Evolutionary conservation across 768 basidiomycete genomes (phyloP), one percentile per base, ranked within the genome.

Genomic region (Dioszegia hungarica): DNA sequence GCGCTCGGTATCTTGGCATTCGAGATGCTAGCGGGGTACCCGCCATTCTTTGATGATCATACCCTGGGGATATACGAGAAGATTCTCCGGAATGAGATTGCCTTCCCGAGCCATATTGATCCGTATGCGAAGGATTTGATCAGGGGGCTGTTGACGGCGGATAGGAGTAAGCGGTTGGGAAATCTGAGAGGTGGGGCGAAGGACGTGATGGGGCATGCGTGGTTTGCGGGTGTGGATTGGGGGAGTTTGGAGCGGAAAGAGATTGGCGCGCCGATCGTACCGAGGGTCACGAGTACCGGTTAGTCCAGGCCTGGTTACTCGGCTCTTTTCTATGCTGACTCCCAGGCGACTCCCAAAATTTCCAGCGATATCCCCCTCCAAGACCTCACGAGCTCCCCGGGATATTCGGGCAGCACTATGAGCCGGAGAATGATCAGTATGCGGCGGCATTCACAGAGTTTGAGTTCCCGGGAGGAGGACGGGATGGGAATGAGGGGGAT

Each of bases 11-110:
- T 98, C 43, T 80, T 99, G 33, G 90, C 89, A 75, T 99, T 94
- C 75, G 95, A 99, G 76, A 97, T 98, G 92, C 84, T 99, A 40
- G 94, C 94, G 29, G 95, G 95, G 1, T 98, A 94, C 72, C 93
- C 94, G 25, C 95, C 95, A 20, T 99, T 98, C 81, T 97, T 90
- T 77, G 92, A 97, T 72, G 90, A 95, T 75, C 90, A 90, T n/a
- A 87, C 93, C 0, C 89, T 94, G 75, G 93, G 90, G 43, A 97
- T 97, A 77, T 98, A 98, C 76, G 94, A 99, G 79, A 94, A 93
- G 79, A 97, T 99, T 62, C 79, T 99, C 37, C 84, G 82, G 56
- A 89, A 89, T 27, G 83, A 86, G 59, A 86, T 95, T 44, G 83
- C 89, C 62, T 97, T 91, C 86, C 94, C 94, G n/a, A 82, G 81